Base-by-base conservation (phyloP, 352 stramenopile genomes). In the Globisporangium nagaii region DNA sequence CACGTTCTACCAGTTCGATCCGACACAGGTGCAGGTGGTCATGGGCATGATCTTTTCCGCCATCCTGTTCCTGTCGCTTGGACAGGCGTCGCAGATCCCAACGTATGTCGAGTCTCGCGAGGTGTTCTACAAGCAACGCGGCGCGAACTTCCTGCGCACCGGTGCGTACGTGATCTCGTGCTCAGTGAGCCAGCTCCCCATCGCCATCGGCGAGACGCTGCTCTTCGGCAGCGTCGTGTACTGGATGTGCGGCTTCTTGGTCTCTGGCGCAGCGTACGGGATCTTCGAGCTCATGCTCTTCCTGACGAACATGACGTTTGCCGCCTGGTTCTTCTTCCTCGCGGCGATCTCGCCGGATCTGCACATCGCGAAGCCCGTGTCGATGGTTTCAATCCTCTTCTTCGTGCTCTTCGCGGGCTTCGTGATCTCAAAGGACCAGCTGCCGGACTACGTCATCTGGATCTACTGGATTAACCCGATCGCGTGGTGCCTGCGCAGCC, bases 181-280 rank as follows among this genome's bases (percentile, higher is more conserved):
- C n/a, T 44, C 52, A 0, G 49, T 68, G 22, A 60, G 65, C 17
- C 49, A 62, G 25, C 40, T 67, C 35, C 50, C 71, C 51, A 51
- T 73, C 45, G 31, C 45, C 60, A 10, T 71, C 13, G 54, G 79
- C 30, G 80, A 88, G 65, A 69, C 72, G 10, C 50, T 84, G 5
- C 42, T 84, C 36, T 89, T 89, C 67, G 80, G 75, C 24, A 78
- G 65, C 9, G 58, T 91, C 51, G 53, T 88, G 6, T 91, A 91
- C 58, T 91, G 67, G 60, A 79, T 88, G 62, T 70, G 81, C 44
- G 80, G 77, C 15, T 68, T 91, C 48, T 15, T 55, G 17, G 17
- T 45, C 36, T 35, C 68, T 4, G 62, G 36, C 15, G 13, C 15
- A 6, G 9, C 37, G 0, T 77, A 64, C 55, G 17, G 73, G 0